Evolutionary conservation across 1,284 basidiomycete genomes (phyloP).

Genomic region (Pyrrhoderma lamaoense): DNA sequence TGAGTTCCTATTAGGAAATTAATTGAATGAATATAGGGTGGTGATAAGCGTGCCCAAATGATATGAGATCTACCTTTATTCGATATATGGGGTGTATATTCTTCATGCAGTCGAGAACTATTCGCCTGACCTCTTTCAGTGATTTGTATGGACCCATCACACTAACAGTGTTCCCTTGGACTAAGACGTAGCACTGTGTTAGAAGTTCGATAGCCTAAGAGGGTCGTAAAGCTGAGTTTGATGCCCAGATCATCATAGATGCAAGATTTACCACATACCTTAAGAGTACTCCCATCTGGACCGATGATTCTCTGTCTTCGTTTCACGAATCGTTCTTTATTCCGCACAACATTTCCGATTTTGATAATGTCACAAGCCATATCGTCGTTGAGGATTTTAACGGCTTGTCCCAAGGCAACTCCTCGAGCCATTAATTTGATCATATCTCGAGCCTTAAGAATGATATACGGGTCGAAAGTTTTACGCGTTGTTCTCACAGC

Average conservation of each 20-base stretch:
- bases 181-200: constrained; percentile 95
- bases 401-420: constrained; percentile 78
- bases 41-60: constrained; percentile 1
- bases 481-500: constrained; percentile 95
- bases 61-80: constrained; percentile 68
- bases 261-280: constrained; percentile 45
- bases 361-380: constrained; percentile 97
- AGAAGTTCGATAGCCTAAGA: constrained; percentile 92
- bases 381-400: constrained; percentile 87
- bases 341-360: constrained; percentile 89
- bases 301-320: constrained; percentile 94
- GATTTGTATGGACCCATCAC: constrained; percentile 97
- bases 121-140: constrained; percentile 91
- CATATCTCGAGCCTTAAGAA: constrained; percentile 93
- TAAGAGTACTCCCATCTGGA: constrained; percentile 92
- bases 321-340: constrained; percentile 98
- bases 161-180: constrained; percentile 97
- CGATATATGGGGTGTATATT: constrained; percentile 99
- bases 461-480: constrained; percentile 94
- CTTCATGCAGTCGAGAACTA: constrained; percentile 98
- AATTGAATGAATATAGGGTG: constrained; percentile 5
- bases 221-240: background rate
- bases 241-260: constrained; percentile 6
- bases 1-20: constrained; percentile 67
- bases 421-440: constrained; percentile 93